Conservation (phyloP, 345 rosid genomes). For the Euphorbia tirucalli region DNA sequence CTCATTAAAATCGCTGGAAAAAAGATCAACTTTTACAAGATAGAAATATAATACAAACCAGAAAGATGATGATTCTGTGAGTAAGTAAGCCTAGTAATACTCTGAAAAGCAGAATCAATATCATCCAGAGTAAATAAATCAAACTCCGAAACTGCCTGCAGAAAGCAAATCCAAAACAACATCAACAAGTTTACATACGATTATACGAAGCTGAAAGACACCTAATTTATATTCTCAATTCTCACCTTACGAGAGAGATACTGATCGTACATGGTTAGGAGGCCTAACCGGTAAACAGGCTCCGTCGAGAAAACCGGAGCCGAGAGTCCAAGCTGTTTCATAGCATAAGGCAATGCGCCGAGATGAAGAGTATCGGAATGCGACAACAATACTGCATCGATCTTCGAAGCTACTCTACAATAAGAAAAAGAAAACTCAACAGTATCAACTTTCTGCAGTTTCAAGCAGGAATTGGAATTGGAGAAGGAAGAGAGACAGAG, state of each 20-base stretch:
- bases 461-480: background rate
- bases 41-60: slow-evolving; percentile 40
- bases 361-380: slow-evolving; percentile 87
- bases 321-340: slow-evolving; percentile 79
- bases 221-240: background rate
- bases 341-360: slow-evolving; percentile 93
- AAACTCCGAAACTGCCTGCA: slow-evolving; percentile 94
- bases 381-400: slow-evolving; percentile 87
- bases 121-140: slow-evolving; percentile 90
- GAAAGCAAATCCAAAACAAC: background rate
- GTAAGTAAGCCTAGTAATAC: slow-evolving; percentile 76
- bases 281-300: slow-evolving; percentile 78
- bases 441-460: background rate
- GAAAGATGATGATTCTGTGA: slow-evolving; percentile 84
- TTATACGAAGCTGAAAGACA: background rate
- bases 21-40: background rate
- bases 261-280: slow-evolving; percentile 95
- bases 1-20: background rate
- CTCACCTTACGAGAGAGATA: slow-evolving; percentile 79
- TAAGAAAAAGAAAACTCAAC: background rate
- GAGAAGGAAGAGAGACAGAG: background rate
- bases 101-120: slow-evolving; percentile 88
- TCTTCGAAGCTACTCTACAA: slow-evolving; percentile 67
- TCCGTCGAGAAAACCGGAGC: slow-evolving; percentile 87
- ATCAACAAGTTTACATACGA: background rate